phyloP scores from a whole-genome alignment of 305 asterid species.

The Plantago rigida region DNA sequence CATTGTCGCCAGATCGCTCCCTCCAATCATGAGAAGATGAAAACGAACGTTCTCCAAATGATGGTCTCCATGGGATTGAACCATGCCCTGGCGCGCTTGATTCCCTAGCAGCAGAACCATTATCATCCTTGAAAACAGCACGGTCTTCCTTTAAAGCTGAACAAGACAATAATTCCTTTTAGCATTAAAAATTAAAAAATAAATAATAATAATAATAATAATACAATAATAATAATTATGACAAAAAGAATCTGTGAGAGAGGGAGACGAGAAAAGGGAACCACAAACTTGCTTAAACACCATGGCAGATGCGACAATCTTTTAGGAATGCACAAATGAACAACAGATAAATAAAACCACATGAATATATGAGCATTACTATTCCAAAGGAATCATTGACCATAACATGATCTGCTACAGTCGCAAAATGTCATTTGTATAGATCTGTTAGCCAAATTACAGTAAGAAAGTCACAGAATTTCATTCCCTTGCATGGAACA shows the following conservation, averaged over 20 bases:
- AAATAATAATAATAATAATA: constrained; percentile 8
- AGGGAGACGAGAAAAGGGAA: too few relatives aligned
- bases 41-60: constrained; percentile 41
- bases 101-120: constrained; percentile 33
- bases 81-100: constrained; percentile 37
- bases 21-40: constrained; percentile 41
- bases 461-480: constrained; percentile 18
- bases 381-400: neutral
- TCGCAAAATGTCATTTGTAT: neutral
- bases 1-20: constrained; percentile 33
- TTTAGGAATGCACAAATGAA: constrained; percentile 1
- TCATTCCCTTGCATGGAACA: neutral
- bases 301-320: neutral
- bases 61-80: constrained; percentile 44
- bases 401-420: too few relatives aligned
- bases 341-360: neutral
- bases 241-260: too few relatives aligned
- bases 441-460: constrained; percentile 4
- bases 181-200: constrained; percentile 1
- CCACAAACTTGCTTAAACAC: neutral
- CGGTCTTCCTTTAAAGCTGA: constrained; percentile 40
- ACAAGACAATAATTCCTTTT: constrained; percentile 20
- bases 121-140: constrained; percentile 30
- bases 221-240: neutral
- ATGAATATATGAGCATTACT: neutral